Conservation (phyloP, 192 early-diverging fungal genomes). For the Haplosporangium gracile region DNA sequence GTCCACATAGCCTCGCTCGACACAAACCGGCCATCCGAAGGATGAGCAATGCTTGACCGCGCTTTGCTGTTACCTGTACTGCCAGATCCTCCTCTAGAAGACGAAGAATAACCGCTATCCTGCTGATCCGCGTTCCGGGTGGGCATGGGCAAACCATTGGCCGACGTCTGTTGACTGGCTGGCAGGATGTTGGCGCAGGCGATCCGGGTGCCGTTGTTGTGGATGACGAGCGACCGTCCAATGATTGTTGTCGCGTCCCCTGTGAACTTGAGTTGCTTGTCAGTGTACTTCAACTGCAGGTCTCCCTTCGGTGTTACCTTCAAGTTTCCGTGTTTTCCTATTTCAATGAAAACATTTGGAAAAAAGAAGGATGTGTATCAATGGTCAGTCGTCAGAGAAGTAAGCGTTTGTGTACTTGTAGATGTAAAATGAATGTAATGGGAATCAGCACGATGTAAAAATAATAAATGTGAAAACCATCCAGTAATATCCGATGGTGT, state of each 20-base stretch:
- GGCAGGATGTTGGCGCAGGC: constrained; percentile 39
- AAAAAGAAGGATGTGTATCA: no score
- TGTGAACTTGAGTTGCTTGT: constrained; percentile 12
- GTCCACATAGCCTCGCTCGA: constrained; percentile 4
- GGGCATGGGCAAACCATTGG: neutral
- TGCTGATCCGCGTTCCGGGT: neutral
- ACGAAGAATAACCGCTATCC: neutral
- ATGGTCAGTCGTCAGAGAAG: no score
- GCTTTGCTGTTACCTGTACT: neutral
- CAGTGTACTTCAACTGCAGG: constrained; percentile 10
- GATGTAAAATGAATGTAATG: no score
- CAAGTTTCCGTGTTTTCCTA: constrained; percentile 42
- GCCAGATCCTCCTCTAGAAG: neutral
- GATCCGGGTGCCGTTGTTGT: constrained; percentile 42
- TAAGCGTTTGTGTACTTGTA: no score
- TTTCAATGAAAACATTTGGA: no score
- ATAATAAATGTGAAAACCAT: neutral
- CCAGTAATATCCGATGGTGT: neutral
- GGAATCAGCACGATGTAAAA: neutral
- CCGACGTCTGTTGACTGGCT: neutral
- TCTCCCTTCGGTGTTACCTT: constrained; percentile 7
- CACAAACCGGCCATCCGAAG: neutral
- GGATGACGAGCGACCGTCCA: constrained; percentile 40
- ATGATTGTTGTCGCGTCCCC: constrained; percentile 15
- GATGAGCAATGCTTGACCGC: neutral